phyloP scores from a whole-genome alignment of 2,329 filamentous ascomycete genomes.

The Xylariaceae sp. region DNA sequence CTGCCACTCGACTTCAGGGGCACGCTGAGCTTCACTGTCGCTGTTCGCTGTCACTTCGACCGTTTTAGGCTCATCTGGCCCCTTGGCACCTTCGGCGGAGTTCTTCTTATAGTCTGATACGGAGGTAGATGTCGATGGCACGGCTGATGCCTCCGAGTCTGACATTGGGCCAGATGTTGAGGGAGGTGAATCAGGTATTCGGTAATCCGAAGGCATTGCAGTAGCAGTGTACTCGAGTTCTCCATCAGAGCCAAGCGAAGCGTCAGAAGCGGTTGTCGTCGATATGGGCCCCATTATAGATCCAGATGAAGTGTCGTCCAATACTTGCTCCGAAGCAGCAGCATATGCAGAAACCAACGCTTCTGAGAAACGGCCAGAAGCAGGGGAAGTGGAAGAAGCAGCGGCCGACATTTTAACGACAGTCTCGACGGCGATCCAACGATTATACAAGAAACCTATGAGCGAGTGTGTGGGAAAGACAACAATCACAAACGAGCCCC shows the following conservation, averaged over 20 bases:
- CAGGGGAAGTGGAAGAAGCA: neutral
- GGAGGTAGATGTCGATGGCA: slow-evolving; percentile 11
- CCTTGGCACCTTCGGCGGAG: neutral
- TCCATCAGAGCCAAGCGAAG: neutral
- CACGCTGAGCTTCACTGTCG: slow-evolving; percentile 13
- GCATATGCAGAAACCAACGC: neutral
- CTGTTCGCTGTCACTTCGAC: neutral
- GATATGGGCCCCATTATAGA: no score
- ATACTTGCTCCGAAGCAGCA: no score
- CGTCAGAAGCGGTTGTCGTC: no score
- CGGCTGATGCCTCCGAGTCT: neutral
- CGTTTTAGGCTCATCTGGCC: neutral
- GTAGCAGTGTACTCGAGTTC: neutral
- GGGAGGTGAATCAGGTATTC: neutral
- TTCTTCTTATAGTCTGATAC: slow-evolving; percentile 10
- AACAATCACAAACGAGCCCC: neutral
- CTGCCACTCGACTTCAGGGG: slow-evolving; percentile 17
- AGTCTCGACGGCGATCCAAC: neutral
- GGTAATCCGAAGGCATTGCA: neutral
- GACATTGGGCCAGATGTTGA: neutral
- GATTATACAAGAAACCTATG: neutral
- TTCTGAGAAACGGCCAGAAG: neutral
- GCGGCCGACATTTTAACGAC: slow-evolving; percentile 4
- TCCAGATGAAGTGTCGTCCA: no score
- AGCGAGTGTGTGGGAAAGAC: neutral